Evolutionary conservation across 495 filamentous ascomycete genomes (phyloP), one percentile per base, ranked within the genome.

Genomic region (Aspergillus asperescens): DNA sequence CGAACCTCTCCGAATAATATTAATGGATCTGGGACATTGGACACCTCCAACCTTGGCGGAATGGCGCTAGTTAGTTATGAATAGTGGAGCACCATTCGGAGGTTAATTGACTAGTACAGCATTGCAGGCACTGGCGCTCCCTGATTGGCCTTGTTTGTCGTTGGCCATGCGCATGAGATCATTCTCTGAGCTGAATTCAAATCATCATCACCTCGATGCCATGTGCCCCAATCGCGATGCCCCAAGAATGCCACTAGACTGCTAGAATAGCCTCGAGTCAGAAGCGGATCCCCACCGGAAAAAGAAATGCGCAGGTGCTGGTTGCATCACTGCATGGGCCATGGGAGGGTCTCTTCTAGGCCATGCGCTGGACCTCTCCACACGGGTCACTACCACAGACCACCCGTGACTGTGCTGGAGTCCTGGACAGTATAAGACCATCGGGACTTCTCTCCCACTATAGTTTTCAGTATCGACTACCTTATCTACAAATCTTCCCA

Each of bases 171-270:
- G 23, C 7, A 42, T 61, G 59, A 58, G 55, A 61, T 58, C 59
- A 55, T 57, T 45, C 10, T 44, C 43, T 44, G 5, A 40, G 45
- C 48, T 35, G 48, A 61, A 56, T 56, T 61, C 59, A 61, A 61
- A 58, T 61, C 52, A 61, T 55, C 10, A n/a, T n/a, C n/a, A n/a
- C n/a, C 35, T 47, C 46, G 38, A 38, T 38, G 16, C 7, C 16
- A 16, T 23, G 31, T 20, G 25, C 52, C 27, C 44, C 27, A 48
- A 43, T 55, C 45, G 37, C 22, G 19, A 24, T 22, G 25, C 12
- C 28, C 25, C 32, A 43, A 23, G n/a, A n/a, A 13, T 40, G 37
- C 25, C 52, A 28, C 43, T 54, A 32, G 42, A n/a, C n/a, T n/a
- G n/a, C n/a, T n/a, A n/a, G n/a, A 46, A 39, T 16, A 31, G 19